These are phyloP conservation scores for Leucocoprinus sp. DNA, from an alignment of 768 basidiomycete species.

Conservation along the genomic window DNA sequence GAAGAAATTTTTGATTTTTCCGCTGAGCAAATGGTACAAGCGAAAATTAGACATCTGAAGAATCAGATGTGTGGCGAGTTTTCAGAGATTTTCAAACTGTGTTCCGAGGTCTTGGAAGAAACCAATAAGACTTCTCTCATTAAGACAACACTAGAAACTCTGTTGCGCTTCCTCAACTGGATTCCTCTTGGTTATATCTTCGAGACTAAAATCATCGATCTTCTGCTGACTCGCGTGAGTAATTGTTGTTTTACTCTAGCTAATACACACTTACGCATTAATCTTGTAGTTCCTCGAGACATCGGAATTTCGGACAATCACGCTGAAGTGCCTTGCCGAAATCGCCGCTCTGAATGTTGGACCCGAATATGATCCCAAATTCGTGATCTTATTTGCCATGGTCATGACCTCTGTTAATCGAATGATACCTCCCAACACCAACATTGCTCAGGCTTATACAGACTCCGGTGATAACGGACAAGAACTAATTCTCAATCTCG, in stretches of 20 bases:
- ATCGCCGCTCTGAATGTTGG: slow-evolving; percentile 93
- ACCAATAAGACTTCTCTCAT: slow-evolving; percentile 95
- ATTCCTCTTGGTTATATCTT: slow-evolving; percentile 99
- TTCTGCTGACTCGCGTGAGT: slow-evolving; percentile 83
- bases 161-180: slow-evolving; percentile 96
- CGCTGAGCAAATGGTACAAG: slow-evolving; percentile 97
- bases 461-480: slow-evolving; percentile 89
- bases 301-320: slow-evolving; percentile 94
- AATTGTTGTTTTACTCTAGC: slow-evolving; percentile 4
- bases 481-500: slow-evolving; percentile 93
- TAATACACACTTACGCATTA: slow-evolving; percentile 9
- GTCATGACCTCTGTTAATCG: slow-evolving; percentile 97
- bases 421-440: slow-evolving; percentile 93
- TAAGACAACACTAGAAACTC: slow-evolving; percentile 89
- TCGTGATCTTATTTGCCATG: slow-evolving; percentile 94
- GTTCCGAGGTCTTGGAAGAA: slow-evolving; percentile 92
- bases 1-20: slow-evolving; percentile 99
- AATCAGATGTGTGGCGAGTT: slow-evolving; percentile 98
- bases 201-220: slow-evolving; percentile 94
- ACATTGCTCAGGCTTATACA: slow-evolving; percentile 87
- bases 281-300: slow-evolving; percentile 82
- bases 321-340: slow-evolving; percentile 93
- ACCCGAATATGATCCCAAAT: slow-evolving; percentile 96
- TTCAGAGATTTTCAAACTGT: slow-evolving; percentile 95
- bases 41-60: slow-evolving; percentile 95